A percentile compares a stretch with the other conserved stretches of the same genome.
These are phyloP conservation scores for Tinospora cordifolia DNA, from an alignment of 164 flowering plant genomes.

Conservation along the genomic window DNA sequence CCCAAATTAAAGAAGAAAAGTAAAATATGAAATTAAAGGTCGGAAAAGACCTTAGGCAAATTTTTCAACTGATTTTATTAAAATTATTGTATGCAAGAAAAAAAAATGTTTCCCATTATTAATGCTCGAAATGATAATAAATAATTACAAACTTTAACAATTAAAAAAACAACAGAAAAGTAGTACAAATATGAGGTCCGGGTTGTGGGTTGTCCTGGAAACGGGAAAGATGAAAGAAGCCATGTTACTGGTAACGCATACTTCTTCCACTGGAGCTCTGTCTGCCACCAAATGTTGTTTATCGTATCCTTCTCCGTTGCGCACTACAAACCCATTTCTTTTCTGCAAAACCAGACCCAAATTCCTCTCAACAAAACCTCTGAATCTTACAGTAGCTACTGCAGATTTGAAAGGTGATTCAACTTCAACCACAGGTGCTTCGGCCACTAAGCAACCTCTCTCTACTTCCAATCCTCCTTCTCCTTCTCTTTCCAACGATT, in stretches of 20 bases:
- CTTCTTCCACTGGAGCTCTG: constrained; percentile 34
- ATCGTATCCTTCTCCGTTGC: constrained; percentile 21
- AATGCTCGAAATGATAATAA: too few species aligned
- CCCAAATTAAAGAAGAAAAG: too few species aligned
- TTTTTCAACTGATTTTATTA: too few species aligned
- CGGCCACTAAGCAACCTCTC: constrained; percentile 16
- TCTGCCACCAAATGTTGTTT: constrained; percentile 19
- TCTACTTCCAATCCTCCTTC: constrained; percentile 5
- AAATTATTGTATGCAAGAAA: too few species aligned
- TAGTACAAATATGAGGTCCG: too few species aligned
- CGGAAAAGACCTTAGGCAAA: too few species aligned
- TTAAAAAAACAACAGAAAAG: too few species aligned
- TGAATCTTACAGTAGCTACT: constrained; percentile 32
- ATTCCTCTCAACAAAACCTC: constrained; percentile 15
- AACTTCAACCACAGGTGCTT: constrained; percentile 9
- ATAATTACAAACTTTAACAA: too few species aligned
- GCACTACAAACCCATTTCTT: constrained; percentile 23
- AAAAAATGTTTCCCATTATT: too few species aligned
- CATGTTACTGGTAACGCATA: constrained; percentile 36
- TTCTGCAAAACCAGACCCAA: constrained; percentile 25
- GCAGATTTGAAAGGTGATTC: constrained; percentile 31
- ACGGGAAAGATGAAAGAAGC: background rate
- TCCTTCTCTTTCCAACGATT: constrained; percentile 11
- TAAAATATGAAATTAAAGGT: too few species aligned
- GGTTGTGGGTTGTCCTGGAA: too few species aligned